These are phyloP conservation scores for Cystofilobasidium capitatum DNA, from an alignment of 768 basidiomycete species.

Conservation along the genomic window DNA sequence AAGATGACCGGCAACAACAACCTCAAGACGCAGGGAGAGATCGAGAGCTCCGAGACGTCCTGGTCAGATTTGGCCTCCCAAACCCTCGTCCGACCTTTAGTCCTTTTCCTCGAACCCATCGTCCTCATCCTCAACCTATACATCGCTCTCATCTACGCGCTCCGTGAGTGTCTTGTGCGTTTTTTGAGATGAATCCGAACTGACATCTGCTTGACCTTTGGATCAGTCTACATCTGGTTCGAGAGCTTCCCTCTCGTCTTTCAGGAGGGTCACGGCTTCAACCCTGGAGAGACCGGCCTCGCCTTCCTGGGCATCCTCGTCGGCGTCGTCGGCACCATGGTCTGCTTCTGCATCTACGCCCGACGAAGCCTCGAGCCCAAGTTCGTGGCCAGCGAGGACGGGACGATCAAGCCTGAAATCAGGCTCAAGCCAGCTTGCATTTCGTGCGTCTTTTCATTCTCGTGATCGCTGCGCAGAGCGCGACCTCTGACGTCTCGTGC, in stretches of 20 bases:
- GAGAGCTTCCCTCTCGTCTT: slow-evolving; percentile 39
- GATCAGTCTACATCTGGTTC: slow-evolving; percentile 36
- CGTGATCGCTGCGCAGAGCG: background rate
- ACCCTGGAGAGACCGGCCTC: slow-evolving; percentile 33
- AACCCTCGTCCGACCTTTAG: slow-evolving; percentile 32
- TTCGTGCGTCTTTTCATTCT: background rate
- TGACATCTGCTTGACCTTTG: no score
- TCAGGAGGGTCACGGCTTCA: slow-evolving; percentile 33
- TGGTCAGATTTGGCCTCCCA: slow-evolving; percentile 18
- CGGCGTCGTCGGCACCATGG: background rate
- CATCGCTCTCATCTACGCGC: background rate
- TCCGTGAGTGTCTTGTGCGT: background rate
- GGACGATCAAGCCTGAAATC: slow-evolving; percentile 12
- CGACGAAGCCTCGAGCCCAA: background rate
- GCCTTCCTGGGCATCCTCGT: slow-evolving; percentile 9
- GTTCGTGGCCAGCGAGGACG: slow-evolving; percentile 6
- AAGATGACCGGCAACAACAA: slow-evolving; percentile 34
- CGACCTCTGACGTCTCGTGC: background rate
- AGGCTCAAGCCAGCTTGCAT: background rate
- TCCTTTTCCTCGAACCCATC: slow-evolving; percentile 36
- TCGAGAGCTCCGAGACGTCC: background rate
- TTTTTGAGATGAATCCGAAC: no score
- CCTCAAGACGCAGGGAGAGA: slow-evolving; percentile 27
- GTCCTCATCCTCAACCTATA: slow-evolving; percentile 30
- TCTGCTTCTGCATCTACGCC: slow-evolving; percentile 2